Evolutionary conservation across 495 filamentous ascomycete genomes (phyloP).

Genomic region (Podospora bellae-mahoneyi): DNA sequence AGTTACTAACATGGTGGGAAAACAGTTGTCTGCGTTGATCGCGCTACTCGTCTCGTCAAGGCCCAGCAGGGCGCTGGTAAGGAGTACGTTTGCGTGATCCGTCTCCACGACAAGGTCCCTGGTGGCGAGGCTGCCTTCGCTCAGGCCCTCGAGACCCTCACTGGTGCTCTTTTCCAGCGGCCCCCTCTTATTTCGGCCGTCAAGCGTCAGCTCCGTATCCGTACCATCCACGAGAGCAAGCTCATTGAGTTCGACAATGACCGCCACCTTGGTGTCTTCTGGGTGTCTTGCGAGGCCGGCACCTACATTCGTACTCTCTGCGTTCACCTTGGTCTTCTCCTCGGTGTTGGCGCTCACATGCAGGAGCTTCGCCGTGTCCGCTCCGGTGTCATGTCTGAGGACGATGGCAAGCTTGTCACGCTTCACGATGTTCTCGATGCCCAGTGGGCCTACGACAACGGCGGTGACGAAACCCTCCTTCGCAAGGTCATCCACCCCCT

Average conservation of each 20-base stretch:
- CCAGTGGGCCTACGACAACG: slow-evolving; percentile 90
- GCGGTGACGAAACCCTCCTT: slow-evolving; percentile 81
- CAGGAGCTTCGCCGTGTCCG: slow-evolving; percentile 94
- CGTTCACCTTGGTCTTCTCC: slow-evolving; percentile 87
- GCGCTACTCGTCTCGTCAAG: slow-evolving; percentile 94
- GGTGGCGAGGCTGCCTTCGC: slow-evolving; percentile 87
- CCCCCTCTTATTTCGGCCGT: slow-evolving; percentile 96
- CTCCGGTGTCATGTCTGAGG: slow-evolving; percentile 90
- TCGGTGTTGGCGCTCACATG: slow-evolving; percentile 97
- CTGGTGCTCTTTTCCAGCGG: slow-evolving; percentile 94
- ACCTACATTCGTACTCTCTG: slow-evolving; percentile 98
- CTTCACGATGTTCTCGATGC: slow-evolving; percentile 95
- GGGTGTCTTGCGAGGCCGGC: slow-evolving; percentile 97
- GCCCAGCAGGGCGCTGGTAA: slow-evolving; percentile 97
- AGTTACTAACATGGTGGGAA: neutral
- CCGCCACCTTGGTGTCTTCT: slow-evolving; percentile 95
- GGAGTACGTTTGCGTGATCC: slow-evolving; percentile 73
- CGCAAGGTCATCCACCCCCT: slow-evolving; percentile 84
- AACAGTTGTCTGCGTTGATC: slow-evolving; percentile 79
- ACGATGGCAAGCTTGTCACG: slow-evolving; percentile 74
- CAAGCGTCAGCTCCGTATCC: slow-evolving; percentile 95
- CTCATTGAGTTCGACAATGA: slow-evolving; percentile 97
- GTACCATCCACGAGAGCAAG: slow-evolving; percentile 94
- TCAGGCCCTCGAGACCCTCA: slow-evolving; percentile 88
- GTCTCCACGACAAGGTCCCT: slow-evolving; percentile 86